Conservation (phyloP, 305 asterid genomes). For the Rubia balearica region DNA sequence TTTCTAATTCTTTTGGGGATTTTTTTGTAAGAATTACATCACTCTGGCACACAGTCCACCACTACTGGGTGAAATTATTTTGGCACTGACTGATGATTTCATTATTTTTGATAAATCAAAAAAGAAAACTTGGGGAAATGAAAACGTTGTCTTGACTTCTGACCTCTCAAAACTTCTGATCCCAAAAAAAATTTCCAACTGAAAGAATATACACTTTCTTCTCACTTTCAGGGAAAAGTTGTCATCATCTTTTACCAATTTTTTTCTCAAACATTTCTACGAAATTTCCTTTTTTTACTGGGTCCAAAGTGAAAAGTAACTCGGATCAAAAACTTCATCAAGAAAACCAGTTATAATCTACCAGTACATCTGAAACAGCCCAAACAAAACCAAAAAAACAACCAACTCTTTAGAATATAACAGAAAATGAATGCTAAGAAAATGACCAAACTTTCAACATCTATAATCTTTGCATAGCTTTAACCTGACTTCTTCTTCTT, state of each 20-base stretch:
- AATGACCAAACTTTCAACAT: background rate
- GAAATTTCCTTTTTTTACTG: background rate
- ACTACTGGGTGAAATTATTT: background rate
- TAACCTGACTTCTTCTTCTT: background rate
- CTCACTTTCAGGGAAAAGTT: background rate
- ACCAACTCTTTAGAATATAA: background rate
- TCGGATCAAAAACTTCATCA: background rate
- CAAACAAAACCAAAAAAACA: background rate
- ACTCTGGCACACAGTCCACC: background rate
- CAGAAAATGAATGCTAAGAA: background rate
- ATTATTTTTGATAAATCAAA: background rate
- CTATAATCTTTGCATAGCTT: background rate
- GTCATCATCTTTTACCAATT: background rate
- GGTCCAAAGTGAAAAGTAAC: background rate
- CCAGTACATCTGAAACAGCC: background rate
- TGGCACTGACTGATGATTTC: background rate
- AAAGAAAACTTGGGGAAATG: background rate
- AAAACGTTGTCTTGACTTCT: background rate
- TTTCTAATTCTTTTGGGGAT: background rate
- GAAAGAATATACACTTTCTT: background rate
- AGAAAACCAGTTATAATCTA: background rate
- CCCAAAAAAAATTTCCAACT: background rate
- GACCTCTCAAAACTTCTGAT: background rate
- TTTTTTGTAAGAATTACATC: background rate
- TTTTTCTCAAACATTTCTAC: background rate